These are phyloP conservation scores for Candida krabiensis DNA, from an alignment of 805 yeast genomes.

Conservation along the genomic window DNA sequence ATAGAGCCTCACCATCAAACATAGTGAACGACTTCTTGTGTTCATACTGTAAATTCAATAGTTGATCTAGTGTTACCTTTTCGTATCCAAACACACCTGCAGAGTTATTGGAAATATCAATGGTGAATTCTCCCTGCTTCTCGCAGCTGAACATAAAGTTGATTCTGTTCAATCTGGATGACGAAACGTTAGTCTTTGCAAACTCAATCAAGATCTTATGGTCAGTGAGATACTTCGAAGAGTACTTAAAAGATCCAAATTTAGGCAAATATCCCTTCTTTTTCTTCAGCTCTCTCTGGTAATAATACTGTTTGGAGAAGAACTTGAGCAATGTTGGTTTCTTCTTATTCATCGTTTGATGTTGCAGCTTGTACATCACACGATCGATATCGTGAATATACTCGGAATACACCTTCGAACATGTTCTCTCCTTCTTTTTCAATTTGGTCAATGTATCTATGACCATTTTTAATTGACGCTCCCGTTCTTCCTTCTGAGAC, in stretches of 20 bases:
- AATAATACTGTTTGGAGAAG: constrained; percentile 75
- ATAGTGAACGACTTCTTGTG: constrained; percentile 51
- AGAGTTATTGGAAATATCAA: constrained; percentile 68
- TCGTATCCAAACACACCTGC: constrained; percentile 36
- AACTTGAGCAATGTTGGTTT: constrained; percentile 35
- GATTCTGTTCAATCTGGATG: constrained; percentile 60
- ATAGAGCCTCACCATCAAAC: constrained; percentile 66
- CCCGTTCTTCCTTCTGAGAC: constrained; percentile 41
- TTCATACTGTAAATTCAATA: constrained; percentile 74
- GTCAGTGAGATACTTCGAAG: constrained; percentile 73
- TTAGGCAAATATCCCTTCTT: constrained; percentile 65
- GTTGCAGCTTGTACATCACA: constrained; percentile 43
- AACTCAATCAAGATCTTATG: constrained; percentile 64
- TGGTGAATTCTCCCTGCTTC: constrained; percentile 64
- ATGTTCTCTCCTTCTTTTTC: constrained; percentile 43
- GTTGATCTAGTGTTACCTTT: constrained; percentile 65
- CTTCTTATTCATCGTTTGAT: constrained; percentile 46
- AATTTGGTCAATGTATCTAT: constrained; percentile 43
- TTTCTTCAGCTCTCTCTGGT: constrained; percentile 67
- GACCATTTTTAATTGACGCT: constrained; percentile 42
- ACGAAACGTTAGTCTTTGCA: constrained; percentile 24
- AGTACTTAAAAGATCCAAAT: constrained; percentile 76
- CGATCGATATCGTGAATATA: constrained; percentile 48
- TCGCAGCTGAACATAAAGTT: constrained; percentile 77
- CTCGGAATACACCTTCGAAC: constrained; percentile 44